phyloP scores from a whole-genome alignment of 2,329 filamentous ascomycete genomes.

The Albophoma yamanashiensis region DNA sequence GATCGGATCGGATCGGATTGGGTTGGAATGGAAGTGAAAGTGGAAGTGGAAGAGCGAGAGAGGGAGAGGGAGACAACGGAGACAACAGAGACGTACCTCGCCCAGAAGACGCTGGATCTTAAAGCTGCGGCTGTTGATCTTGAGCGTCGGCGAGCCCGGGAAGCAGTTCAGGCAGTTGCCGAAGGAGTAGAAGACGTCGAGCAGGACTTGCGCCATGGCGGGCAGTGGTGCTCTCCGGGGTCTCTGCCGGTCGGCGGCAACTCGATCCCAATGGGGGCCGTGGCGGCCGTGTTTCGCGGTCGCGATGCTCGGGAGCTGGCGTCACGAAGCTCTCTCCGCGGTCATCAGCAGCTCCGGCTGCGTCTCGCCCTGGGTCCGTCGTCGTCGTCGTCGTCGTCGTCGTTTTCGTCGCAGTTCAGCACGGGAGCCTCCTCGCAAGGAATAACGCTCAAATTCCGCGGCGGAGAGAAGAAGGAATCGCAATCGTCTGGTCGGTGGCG shows the following conservation, averaged over 20 bases:
- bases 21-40: background rate
- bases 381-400: background rate
- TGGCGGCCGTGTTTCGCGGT: background rate
- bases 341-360: background rate
- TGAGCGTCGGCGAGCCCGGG: constrained; percentile 83
- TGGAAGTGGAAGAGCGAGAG: background rate
- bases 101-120: constrained; percentile 90
- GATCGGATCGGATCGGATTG: background rate
- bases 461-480: background rate
- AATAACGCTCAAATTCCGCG: background rate
- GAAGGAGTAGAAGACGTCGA: constrained; percentile 83
- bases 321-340: background rate
- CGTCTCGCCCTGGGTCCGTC: background rate
- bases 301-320: background rate
- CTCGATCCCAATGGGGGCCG: background rate
- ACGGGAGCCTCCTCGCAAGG: no score
- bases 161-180: constrained; percentile 96
- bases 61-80: no score
- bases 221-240: background rate
- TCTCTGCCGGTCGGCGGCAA: background rate
- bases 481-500: background rate
- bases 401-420: background rate
- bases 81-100: constrained; percentile 54
- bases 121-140: constrained; percentile 90
- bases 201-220: constrained; percentile 69